Conservation (phyloP, 495 filamentous ascomycete genomes). For the Neurospora sp. region DNA sequence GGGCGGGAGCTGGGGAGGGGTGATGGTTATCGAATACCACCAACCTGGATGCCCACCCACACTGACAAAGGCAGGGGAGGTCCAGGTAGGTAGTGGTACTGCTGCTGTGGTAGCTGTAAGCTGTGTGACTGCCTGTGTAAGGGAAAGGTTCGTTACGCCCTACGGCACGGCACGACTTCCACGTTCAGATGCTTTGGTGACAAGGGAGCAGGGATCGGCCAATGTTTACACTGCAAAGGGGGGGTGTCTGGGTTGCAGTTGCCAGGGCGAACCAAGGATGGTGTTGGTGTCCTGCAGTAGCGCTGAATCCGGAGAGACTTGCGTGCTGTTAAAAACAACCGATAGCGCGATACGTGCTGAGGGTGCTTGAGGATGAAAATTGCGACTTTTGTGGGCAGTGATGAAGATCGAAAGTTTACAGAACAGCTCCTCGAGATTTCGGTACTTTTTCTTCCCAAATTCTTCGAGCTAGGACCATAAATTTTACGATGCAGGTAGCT, state of each 20-base stretch:
- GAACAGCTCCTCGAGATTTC: background rate
- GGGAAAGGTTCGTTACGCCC: background rate
- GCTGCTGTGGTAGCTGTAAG: background rate
- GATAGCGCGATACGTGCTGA: background rate
- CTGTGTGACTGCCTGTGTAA: background rate
- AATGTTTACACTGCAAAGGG: conserved; percentile 13
- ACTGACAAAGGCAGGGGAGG: background rate
- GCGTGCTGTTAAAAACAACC: background rate
- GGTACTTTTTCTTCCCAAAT: background rate
- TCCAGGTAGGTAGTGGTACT: background rate
- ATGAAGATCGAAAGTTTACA: background rate
- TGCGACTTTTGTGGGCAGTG: background rate
- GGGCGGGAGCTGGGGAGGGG: background rate
- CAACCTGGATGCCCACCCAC: background rate
- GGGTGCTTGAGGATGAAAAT: background rate
- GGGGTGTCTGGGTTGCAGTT: conserved; percentile 9
- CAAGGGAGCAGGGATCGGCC: conserved; percentile 1
- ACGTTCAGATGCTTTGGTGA: background rate
- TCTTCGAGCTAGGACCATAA: background rate
- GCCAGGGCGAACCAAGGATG: conserved; percentile 13
- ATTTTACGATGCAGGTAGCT: background rate
- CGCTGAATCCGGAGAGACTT: background rate
- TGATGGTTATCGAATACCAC: background rate
- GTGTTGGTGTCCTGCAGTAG: background rate
- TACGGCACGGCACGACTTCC: background rate